Conservation (phyloP, 208 protist genomes). For the Leptomonas seymouri region DNA sequence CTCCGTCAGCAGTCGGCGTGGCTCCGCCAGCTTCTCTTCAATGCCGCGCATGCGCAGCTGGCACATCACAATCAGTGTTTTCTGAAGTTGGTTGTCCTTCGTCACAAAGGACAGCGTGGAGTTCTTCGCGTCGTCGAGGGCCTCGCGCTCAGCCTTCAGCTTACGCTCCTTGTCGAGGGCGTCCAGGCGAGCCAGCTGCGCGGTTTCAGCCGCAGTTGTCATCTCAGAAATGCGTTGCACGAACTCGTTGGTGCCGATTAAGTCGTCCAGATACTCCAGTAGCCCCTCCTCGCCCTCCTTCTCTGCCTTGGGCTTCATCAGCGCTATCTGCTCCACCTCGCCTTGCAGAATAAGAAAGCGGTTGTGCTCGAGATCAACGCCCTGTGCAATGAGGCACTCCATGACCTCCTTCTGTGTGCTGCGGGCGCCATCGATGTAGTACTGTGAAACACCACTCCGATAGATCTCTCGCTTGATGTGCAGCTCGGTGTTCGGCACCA, state of each 20-base stretch:
- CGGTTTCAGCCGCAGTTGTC: slow-evolving; percentile 81
- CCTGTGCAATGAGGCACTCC: slow-evolving; percentile 92
- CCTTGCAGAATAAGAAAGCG: slow-evolving; percentile 99
- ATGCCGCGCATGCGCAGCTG: slow-evolving; percentile 87
- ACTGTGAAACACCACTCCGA: slow-evolving; percentile 94
- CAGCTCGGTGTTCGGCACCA: slow-evolving; percentile 92
- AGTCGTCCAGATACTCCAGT: slow-evolving; percentile 99
- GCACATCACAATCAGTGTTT: slow-evolving; percentile 90
- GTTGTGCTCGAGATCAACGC: slow-evolving; percentile 99
- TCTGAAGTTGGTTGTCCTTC: slow-evolving; percentile 93
- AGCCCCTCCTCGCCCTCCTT: slow-evolving; percentile 97
- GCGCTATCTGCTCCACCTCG: slow-evolving; percentile 99
- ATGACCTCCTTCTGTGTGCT: slow-evolving; percentile 84
- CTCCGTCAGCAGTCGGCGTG: slow-evolving; percentile 59
- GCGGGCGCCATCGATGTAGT: slow-evolving; percentile 90
- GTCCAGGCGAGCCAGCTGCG: slow-evolving; percentile 93
- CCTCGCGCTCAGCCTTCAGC: slow-evolving; percentile 94
- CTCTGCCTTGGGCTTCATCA: slow-evolving; percentile 99
- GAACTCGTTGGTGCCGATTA: slow-evolving; percentile 98
- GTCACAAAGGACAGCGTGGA: slow-evolving; percentile 95
- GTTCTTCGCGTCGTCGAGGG: slow-evolving; percentile 93
- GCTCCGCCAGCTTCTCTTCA: slow-evolving; percentile 80
- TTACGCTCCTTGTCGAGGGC: slow-evolving; percentile 94
- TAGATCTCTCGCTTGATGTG: slow-evolving; percentile 94
- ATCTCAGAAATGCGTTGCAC: slow-evolving; percentile 92